Base-by-base conservation (phyloP, 2,329 filamentous ascomycete species). In the Neopestalotiopsis clavispora region DNA sequence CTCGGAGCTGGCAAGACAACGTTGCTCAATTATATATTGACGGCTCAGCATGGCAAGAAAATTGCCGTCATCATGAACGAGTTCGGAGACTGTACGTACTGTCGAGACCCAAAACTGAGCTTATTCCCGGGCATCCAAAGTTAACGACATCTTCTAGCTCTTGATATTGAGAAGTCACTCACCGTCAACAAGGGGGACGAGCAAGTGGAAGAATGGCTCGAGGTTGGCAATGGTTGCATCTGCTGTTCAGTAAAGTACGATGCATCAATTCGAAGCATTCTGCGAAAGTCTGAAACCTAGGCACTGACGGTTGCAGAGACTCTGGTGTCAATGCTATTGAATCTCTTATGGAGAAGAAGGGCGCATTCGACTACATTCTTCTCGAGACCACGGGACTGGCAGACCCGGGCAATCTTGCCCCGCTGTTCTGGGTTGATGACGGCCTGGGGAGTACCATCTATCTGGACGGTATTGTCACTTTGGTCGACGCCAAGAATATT, bases 61-160 rank as follows among this genome's bases (percentile, higher is more conserved):
- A 96, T 99, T 79, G 96, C 96, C 12, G 96, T 99, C 14, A 98
- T 99, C 68, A 89, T 99, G 84, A 99, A 99, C 80, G 93, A 95
- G 81, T 95, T 95, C 79, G 93, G 93, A 69, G 91, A 94, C 75
- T 94, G 92, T 94, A 82, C 83, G 89, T 38, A 38, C 34, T 38
- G 80, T 13, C n/a, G 20, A 28, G 3, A n/a, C 40, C 3, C n/a
- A n/a, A 57, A 10, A 28, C 42, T 34, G 42, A 14, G n/a, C 34
- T 10, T 34, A 23, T 66, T 13, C 28, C 34, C 20, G 28, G 10
- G 23, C 28, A 34, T 45, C 4, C 12, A 52, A 38, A 23, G 28
- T 34, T 32, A 57, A 42, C 45, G 17, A 2, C 34, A n/a, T 40
- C 1, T 38, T 14, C 56, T 69, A 95, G 94, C 95, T 67, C 87